Base-by-base conservation (phyloP, 306 rosid species). In the Citrullus colocynthis region DNA sequence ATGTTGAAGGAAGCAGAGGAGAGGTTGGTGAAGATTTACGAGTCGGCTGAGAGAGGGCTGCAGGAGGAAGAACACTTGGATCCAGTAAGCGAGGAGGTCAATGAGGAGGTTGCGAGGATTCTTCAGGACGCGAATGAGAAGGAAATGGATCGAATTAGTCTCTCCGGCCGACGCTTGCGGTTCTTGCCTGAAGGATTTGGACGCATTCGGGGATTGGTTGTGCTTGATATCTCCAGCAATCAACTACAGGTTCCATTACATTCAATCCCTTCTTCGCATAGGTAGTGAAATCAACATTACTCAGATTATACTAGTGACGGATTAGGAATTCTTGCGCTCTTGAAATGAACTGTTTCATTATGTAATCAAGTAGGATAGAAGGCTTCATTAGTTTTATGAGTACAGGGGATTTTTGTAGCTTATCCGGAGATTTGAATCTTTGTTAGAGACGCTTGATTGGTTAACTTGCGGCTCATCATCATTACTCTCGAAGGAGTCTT, bases 1-100 rank as follows among this genome's bases (percentile, higher is more conserved):
- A 84, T 95, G 37, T 87, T 95, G 20, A 89, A 80, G 85, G 92
- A 92, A 16, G 98, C 97, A 0, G 99, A 95, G 87, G 85, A 83
- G 73, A 64, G 92, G 73, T 78, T 95, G 24, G 88, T 54, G 76
- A 90, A 90, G 87, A 92, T 95, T 85, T 95, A 95, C 73, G 85
- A 85, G 70, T 76, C 83, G 67, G 91, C 81, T 37, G 81, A 76
- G 75, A 85, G 71, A 18, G 85, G 85, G 1, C 69, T 37, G 14
- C 70, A 45, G 49, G 82, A 14, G 57, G 81, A 51, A 32, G 84
- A 32, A 0, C 10, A 24, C 7, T 36, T 49, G 79, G 56, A 9
- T 74, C 78, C 52, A 13, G 76, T 20, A 34, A 45, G 4, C 4
- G 91, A 79, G 18, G 91, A 88, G 59, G 79, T 74, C 8, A 74